Base-by-base conservation (phyloP, 345 rosid genomes). In the Passiflora organensis region DNA sequence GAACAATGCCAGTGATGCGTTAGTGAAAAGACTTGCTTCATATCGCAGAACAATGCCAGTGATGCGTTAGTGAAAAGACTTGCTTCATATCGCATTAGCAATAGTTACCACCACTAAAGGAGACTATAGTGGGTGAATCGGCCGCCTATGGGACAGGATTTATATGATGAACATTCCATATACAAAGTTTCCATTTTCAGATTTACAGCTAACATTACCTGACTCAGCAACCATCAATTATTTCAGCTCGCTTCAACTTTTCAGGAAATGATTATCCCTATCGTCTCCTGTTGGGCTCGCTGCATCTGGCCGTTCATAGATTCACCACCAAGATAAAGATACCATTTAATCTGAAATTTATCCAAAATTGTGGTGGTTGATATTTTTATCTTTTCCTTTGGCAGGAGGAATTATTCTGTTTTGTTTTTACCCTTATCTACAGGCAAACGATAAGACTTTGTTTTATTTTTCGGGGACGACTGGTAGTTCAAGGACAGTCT, bases 201-300 rank as follows among this genome's bases (percentile, higher is more conserved):
- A 11, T 43, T 6, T 2, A 58, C 19, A 46, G 43, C 15, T 13
- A 43, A 45, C 46, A 23, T 18, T 32, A 25, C 43, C 16, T 23
- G 56, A 55, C 28, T 56, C 51, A 32, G 60, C 51, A 43, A 6
- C 37, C 60, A 14, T n/a, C n/a, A 58, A 58, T 14, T 6, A 34
- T 58, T 28, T 34, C 19, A 18, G 53, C 38, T 34, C 43, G 1
- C 8, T 48, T 6, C 13, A 16, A 47, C 62, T 21, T 48, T 48
- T 22, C 34, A 15, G 8, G 43, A 53, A 58, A 37, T 37, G 32
- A 58, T 36, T n/a, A n/a, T n/a, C n/a, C n/a, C n/a, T n/a, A n/a
- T n/a, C n/a, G 53, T 6, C 53, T 17, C 17, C 11, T 36, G 34
- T 36, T 2, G 11, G 34, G 3, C 12, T 39, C n/a, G 12, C n/a